Evolutionary conservation across 306 rosid species (phyloP), one percentile per base, ranked within the genome.

Genomic region (Cucurbita argyrosperma): DNA sequence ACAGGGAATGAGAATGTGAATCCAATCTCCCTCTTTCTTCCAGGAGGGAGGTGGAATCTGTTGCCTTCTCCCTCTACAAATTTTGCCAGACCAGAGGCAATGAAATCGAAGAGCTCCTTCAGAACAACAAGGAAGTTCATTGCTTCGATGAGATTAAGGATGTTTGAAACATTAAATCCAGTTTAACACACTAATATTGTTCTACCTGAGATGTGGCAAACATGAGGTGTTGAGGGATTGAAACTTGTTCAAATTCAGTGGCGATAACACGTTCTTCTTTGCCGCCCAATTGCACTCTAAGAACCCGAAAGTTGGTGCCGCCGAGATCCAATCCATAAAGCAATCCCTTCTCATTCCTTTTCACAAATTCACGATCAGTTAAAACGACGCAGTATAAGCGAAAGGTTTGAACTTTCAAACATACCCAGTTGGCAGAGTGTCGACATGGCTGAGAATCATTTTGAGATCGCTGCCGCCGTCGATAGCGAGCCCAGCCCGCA

Each of bases 1-100:
- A 93, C 97, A 39, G 98, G 96, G 80, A 93, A 93, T 57, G 98
- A 93, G 81, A 93, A 93, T 15, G 98, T 90, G 92, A 93, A 93
- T 10, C 98, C 97, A 67, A 84, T 84, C 83, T 90, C 98, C 72
- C 94, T 84, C 77, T 82, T 84, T 69, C 87, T 86, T 82, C 89
- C 90, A 1, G 65, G 50, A 5, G 73, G 79, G 19, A 87, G 72
- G 63, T 80, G 80, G 79, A 93, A 93, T 65, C 83, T 79, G 23
- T 42, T 79, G 50, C 86, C 94, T 80, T 89, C 96, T 62, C 78
- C 86, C 11, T 81, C 75, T 2, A 84, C 87, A 85, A 93, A 90
- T 23, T 84, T 84, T 38, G 83, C 96, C 77, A 93, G 79, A 69
- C 85, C 90, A 42, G 85, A 82, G 65, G 94, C 97, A 80, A 93